Evolutionary conservation across 2,329 filamentous ascomycete species (phyloP).

Genomic region (Orbilia quercus): DNA sequence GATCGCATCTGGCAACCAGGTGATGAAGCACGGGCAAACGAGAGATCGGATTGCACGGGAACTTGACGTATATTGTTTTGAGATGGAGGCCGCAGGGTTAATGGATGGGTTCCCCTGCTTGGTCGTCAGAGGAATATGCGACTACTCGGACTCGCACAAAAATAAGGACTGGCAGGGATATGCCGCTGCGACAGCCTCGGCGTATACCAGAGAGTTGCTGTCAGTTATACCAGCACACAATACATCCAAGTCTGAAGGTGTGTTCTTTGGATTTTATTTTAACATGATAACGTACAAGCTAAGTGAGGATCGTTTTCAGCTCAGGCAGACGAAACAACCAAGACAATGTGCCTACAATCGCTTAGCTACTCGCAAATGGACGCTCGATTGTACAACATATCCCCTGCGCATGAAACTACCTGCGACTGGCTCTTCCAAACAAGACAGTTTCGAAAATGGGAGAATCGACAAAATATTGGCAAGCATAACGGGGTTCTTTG

Average conservation of each 20-base stretch:
- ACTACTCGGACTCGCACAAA: conserved; percentile 34
- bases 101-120: conserved; percentile 27
- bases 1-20: conserved; percentile 26
- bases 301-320: background rate
- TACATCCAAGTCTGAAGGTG: background rate
- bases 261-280: too few species aligned
- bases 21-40: conserved; percentile 21
- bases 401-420: conserved; percentile 42
- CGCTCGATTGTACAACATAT: conserved; percentile 55
- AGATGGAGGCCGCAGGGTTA: conserved; percentile 36
- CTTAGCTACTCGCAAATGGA: conserved; percentile 56
- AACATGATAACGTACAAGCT: too few species aligned
- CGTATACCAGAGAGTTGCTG: conserved; percentile 31
- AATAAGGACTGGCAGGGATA: conserved; percentile 26
- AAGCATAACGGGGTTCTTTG: conserved; percentile 59
- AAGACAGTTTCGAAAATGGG: conserved; percentile 57
- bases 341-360: conserved; percentile 30
- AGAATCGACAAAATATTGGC: conserved; percentile 12
- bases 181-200: conserved; percentile 26
- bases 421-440: conserved; percentile 59
- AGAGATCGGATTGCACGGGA: conserved; percentile 17
- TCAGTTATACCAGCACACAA: background rate
- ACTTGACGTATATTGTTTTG: conserved; percentile 26
- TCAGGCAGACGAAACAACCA: background rate
- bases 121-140: conserved; percentile 21